A percentile compares a stretch with the other conserved stretches of the same genome.
Conservation (phyloP, 306 rosid genomes). For the Myrica gale region DNA sequence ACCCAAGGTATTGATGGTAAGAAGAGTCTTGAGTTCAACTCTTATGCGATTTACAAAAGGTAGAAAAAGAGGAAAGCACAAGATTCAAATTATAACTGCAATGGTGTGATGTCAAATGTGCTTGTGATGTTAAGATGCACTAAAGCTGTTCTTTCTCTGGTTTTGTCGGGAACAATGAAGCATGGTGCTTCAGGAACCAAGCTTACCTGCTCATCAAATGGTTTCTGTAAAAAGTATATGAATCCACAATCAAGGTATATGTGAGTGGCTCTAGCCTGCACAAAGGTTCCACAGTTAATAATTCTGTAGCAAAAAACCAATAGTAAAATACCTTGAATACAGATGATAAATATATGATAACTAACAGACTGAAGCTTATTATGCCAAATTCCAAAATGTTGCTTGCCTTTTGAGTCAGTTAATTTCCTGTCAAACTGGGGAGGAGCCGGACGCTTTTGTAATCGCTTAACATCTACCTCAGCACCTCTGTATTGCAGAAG, state of each 20-base stretch:
- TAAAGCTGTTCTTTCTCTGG: background rate
- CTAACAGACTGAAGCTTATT: slow-evolving; percentile 16
- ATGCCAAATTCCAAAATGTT: slow-evolving; percentile 23
- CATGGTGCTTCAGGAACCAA: background rate
- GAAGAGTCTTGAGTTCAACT: background rate
- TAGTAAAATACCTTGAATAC: slow-evolving; percentile 7
- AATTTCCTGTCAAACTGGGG: slow-evolving; percentile 89
- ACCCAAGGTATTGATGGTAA: background rate
- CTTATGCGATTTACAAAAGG: background rate
- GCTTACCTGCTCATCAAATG: slow-evolving; percentile 84
- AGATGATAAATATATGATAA: slow-evolving; percentile 7
- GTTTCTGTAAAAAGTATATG: slow-evolving; percentile 71
- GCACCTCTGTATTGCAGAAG: slow-evolving; percentile 56
- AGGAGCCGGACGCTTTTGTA: slow-evolving; percentile 85
- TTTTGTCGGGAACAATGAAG: background rate
- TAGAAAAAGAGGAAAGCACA: background rate
- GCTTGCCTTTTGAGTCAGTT: slow-evolving; percentile 84
- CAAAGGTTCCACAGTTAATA: slow-evolving; percentile 19
- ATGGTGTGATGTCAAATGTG: too few species aligned
- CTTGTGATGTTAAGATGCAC: background rate
- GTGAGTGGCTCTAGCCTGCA: slow-evolving; percentile 98
- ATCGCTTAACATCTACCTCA: slow-evolving; percentile 76
- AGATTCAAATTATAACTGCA: background rate
- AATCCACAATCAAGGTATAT: slow-evolving; percentile 95
- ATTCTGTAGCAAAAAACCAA: slow-evolving; percentile 6